phyloP scores from a whole-genome alignment of 2,329 filamentous ascomycete genomes.

The Aspergillus transmontanensis region DNA sequence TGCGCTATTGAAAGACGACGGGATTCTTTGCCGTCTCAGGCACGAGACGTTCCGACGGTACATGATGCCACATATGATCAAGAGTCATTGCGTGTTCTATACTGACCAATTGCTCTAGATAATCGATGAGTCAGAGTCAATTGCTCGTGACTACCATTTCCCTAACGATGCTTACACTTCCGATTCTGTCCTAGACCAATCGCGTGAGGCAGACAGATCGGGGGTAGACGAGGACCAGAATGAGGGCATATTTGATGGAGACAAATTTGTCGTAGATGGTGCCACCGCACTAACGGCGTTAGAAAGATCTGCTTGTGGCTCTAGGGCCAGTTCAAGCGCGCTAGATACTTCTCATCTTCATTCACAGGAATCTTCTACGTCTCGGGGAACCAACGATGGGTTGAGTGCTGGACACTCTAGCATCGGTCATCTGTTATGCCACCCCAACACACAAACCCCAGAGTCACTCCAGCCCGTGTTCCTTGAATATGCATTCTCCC shows the following conservation, averaged over 20 bases:
- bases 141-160: not conserved
- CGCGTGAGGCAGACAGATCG: not conserved
- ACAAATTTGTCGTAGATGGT: not conserved
- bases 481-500: not conserved
- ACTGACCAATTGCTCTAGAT: not conserved
- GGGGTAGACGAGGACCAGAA: not conserved
- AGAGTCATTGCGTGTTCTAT: not conserved
- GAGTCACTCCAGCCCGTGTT: not conserved
- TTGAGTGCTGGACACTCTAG: not conserved
- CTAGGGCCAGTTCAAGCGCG: not conserved
- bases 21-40: not conserved
- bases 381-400: not conserved
- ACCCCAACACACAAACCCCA: not conserved
- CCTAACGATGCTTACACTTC: not conserved
- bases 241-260: not conserved
- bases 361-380: not conserved
- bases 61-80: not conserved
- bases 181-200: not conserved
- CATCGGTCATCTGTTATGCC: not conserved
- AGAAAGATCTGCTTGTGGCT: not conserved
- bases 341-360: not conserved
- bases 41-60: not conserved
- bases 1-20: not conserved
- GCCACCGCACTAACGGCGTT: not conserved
- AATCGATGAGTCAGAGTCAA: not conserved